Conservation (phyloP, 176 grass and related monocot species). For the Phyllostachys edulis region DNA sequence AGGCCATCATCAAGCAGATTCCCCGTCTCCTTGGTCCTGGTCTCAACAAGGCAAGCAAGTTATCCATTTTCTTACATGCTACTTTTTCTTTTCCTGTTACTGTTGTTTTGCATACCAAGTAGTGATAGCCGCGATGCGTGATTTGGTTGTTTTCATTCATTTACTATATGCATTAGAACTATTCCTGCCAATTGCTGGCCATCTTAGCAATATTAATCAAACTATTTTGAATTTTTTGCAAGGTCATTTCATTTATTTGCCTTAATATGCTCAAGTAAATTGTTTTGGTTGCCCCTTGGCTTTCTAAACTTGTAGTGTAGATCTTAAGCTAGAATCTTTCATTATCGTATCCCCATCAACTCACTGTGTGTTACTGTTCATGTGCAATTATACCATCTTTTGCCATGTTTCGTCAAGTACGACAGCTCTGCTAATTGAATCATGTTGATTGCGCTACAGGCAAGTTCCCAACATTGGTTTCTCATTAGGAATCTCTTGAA, state of each 20-base stretch:
- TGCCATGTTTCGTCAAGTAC: neutral
- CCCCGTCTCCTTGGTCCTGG: constrained; percentile 95
- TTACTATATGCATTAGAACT: neutral
- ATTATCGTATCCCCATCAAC: neutral
- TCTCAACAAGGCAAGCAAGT: constrained; percentile 95
- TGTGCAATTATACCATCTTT: neutral
- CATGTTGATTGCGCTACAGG: constrained; percentile 41
- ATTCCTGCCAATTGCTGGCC: neutral
- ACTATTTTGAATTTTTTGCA: neutral
- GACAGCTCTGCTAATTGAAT: neutral
- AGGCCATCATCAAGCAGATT: constrained; percentile 92
- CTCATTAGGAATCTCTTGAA: constrained; percentile 82
- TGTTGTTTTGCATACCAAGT: neutral
- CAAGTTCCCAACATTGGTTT: constrained; percentile 89
- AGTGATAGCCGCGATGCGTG: too few relatives aligned
- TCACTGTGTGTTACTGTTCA: neutral
- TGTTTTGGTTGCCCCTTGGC: neutral
- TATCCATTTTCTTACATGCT: neutral
- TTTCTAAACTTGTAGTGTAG: neutral
- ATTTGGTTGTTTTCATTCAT: neutral
- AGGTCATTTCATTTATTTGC: neutral
- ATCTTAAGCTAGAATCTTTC: neutral
- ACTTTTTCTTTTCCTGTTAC: neutral
- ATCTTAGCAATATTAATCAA: neutral
- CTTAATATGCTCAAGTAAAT: neutral